Evolutionary conservation across 2,329 filamentous ascomycete genomes (phyloP), one percentile per base, ranked within the genome.

Genomic region (Pseudocercospora ulei): DNA sequence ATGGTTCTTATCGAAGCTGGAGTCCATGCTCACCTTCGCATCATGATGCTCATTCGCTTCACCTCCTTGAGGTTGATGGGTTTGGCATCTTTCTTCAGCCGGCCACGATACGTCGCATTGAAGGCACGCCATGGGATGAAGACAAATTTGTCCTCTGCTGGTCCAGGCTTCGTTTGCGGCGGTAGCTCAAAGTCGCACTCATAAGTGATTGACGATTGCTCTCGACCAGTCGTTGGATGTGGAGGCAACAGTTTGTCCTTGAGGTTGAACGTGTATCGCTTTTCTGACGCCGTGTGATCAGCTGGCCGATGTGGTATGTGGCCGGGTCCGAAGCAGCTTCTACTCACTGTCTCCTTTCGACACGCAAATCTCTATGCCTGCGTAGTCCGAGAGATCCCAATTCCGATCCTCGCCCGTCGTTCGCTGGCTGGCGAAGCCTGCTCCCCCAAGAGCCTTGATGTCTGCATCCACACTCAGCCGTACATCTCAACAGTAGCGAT

Each of bases 361-460:
- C n/a, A 47, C 38, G 34, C 37, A 44, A 19, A 49, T 44, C 27
- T 49, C 35, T 25, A 46, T 43, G 18, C 43, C 43, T 23, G 75
- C 69, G 50, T 77, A 80, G 7, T 51, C 55, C 1, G 70, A 71
- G 5, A 90, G 62, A 52, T 90, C 72, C 71, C 80, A 81, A 14
- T 63, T 62, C 8, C 68, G 61, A 24, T 70, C 63, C 5, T 76
- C 73, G 24, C 61, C 61, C 3, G 67, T 69, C 3, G 79, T 85
- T 30, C 79, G 73, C 57, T 88, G 84, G 3, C 78, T 83, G 6
- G 83, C 83, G 56, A 92, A 90, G 3, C 84, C 84, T 1, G 84
- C 83, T 18, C 82, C 82, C 16, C 82, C 82, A 0, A 90, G 73
- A 0, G 81, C 76, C 37, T 70, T 71, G 47, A 79, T 84, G 61